Evolutionary conservation across 371 early-diverging fungal genomes (phyloP).

Genomic region (Fennellomyces sp.): DNA sequence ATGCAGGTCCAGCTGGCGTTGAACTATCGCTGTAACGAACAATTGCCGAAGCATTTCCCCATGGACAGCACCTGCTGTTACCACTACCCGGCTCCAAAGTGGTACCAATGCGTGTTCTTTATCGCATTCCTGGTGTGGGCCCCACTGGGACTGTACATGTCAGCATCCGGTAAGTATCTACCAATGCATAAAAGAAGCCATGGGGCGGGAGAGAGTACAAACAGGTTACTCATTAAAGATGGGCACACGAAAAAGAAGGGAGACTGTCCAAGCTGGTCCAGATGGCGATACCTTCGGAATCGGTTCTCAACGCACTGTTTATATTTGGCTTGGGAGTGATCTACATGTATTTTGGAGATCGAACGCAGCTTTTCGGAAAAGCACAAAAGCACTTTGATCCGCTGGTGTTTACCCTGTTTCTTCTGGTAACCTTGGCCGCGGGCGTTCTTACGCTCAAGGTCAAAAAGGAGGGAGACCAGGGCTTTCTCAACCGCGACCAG

Average conservation of each 20-base stretch:
- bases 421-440: constrained; percentile 31
- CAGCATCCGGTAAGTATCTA: constrained; percentile 32
- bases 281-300: neutral
- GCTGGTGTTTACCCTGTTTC: constrained; percentile 44
- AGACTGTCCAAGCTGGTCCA: neutral
- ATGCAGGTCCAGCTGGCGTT: constrained; percentile 61
- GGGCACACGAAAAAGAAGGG: too few relatives aligned
- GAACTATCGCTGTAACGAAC: constrained; percentile 66
- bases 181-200: too few relatives aligned
- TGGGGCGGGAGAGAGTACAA: too few relatives aligned
- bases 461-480: constrained; percentile 48
- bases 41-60: constrained; percentile 44
- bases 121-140: constrained; percentile 44
- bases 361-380: constrained; percentile 70
- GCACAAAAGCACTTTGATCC: constrained; percentile 60
- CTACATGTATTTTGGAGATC: constrained; percentile 69
- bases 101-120: constrained; percentile 47
- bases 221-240: too few relatives aligned
- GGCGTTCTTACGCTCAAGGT: constrained; percentile 51
- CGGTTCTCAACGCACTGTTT: constrained; percentile 31
- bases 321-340: constrained; percentile 56
- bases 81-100: constrained; percentile 50
- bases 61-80: constrained; percentile 67
- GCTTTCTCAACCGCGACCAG: constrained; percentile 71
- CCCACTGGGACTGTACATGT: constrained; percentile 39